Conservation (phyloP, 2,329 filamentous ascomycete species). For the Didymella lethalis region DNA sequence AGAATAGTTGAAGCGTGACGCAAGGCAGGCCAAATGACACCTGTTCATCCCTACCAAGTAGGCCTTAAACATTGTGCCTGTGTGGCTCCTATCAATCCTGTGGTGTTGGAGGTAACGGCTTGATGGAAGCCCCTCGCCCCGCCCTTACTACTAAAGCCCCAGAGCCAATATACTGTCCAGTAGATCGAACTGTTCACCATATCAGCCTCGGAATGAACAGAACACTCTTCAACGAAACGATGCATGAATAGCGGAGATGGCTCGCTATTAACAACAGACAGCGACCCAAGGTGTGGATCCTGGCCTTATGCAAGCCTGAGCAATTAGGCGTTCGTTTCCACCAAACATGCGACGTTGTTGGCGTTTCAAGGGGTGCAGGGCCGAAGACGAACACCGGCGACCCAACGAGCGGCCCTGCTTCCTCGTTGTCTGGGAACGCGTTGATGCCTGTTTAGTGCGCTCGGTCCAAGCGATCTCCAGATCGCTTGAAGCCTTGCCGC, state of each 20-base stretch:
- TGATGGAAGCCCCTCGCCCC: not conserved
- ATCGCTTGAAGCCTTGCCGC: slow-evolving; percentile 22
- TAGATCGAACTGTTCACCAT: not conserved
- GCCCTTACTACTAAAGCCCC: not conserved
- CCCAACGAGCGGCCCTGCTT: slow-evolving; percentile 36
- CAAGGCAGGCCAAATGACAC: not conserved
- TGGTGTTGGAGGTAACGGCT: not conserved
- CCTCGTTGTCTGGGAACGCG: slow-evolving; percentile 32
- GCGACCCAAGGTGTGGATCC: slow-evolving; percentile 9
- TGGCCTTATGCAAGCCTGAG: slow-evolving; percentile 15
- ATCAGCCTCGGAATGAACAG: not conserved
- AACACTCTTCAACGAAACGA: not conserved
- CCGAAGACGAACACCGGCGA: slow-evolving; percentile 29
- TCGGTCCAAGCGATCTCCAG: slow-evolving; percentile 17
- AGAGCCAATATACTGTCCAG: not conserved
- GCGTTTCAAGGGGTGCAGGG: slow-evolving; percentile 39
- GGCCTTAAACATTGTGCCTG: not conserved
- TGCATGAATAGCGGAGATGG: slow-evolving; percentile 25
- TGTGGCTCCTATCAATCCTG: not conserved
- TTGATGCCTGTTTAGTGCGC: slow-evolving; percentile 21
- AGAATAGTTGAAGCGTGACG: not conserved
- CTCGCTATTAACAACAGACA: slow-evolving; percentile 20
- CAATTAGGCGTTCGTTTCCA: slow-evolving; percentile 11
- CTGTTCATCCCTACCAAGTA: not conserved
- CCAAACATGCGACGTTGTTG: slow-evolving; percentile 39